Conservation (phyloP, 2,329 filamentous ascomycete genomes). For the Hypoxylon sp. region DNA sequence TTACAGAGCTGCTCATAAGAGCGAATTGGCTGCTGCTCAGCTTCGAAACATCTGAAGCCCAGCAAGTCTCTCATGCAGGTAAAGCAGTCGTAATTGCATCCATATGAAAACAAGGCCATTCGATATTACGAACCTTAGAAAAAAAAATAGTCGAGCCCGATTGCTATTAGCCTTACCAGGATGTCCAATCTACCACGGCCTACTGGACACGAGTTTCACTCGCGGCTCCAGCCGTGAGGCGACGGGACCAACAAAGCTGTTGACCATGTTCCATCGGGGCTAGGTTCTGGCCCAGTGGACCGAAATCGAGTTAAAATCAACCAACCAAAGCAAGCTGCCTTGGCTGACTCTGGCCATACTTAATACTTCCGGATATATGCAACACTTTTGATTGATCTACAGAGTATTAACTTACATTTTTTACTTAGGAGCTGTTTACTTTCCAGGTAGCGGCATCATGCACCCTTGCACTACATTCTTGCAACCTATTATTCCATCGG, state of each 20-base stretch:
- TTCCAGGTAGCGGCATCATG: constrained; percentile 33
- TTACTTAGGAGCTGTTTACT: constrained; percentile 43
- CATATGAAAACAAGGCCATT: constrained; percentile 46
- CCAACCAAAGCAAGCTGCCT: constrained; percentile 43
- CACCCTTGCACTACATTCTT: constrained; percentile 38
- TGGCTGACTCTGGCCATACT: constrained; percentile 29
- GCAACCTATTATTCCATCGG: constrained; percentile 30
- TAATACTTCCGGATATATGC: constrained; percentile 18
- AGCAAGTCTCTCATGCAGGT: constrained; percentile 72
- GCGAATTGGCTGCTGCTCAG: constrained; percentile 74
- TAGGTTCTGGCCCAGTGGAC: constrained; percentile 40
- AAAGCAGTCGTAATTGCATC: constrained; percentile 78
- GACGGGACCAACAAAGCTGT: constrained; percentile 45
- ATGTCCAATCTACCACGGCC: constrained; percentile 20
- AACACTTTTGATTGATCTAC: constrained; percentile 14
- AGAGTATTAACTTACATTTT: constrained; percentile 39
- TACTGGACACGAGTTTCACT: constrained; percentile 25
- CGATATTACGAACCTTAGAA: constrained; percentile 16
- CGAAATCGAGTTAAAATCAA: constrained; percentile 28
- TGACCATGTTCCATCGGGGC: constrained; percentile 35
- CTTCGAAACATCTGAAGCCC: constrained; percentile 74
- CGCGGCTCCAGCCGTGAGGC: constrained; percentile 25
- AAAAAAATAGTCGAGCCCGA: constrained; percentile 16
- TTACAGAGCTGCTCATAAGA: constrained; percentile 77
- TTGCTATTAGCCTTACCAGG: constrained; percentile 10